These are phyloP conservation scores for Exophiala bonariae DNA, from an alignment of 2,329 filamentous ascomycete genomes.

Conservation along the genomic window DNA sequence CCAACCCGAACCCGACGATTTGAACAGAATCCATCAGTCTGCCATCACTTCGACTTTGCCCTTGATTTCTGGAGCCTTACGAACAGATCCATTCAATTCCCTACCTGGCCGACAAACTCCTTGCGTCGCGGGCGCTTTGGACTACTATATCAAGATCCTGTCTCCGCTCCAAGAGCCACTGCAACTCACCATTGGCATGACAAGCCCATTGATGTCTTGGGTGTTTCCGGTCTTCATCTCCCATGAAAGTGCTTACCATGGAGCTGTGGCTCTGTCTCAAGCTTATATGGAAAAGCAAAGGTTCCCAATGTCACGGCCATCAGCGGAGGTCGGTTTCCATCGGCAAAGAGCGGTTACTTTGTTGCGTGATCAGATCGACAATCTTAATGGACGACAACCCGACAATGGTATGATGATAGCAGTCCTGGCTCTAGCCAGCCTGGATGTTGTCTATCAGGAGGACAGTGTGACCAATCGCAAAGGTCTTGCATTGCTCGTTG, in stretches of 20 bases:
- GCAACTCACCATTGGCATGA: constrained; percentile 10
- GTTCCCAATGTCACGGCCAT: constrained; percentile 5
- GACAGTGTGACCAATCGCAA: constrained; percentile 15
- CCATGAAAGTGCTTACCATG: constrained; percentile 15
- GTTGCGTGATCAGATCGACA: constrained; percentile 6
- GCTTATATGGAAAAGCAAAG: constrained; percentile 14
- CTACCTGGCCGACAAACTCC: constrained; percentile 14
- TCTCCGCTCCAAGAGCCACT: constrained; percentile 14
- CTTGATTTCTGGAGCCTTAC: constrained; percentile 7
- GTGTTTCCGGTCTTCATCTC: constrained; percentile 12
- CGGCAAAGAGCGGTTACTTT: constrained; percentile 9
- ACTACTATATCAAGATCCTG: constrained; percentile 13
- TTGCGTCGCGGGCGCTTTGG: constrained; percentile 12
- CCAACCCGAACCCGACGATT: neutral
- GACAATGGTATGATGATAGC: constrained; percentile 15
- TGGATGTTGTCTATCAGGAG: constrained; percentile 13
- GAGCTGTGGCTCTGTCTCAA: constrained; percentile 15
- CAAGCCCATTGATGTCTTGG: constrained; percentile 16
- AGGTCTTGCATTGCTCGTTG: constrained; percentile 17
- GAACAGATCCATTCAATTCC: constrained; percentile 13
- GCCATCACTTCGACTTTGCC: constrained; percentile 3
- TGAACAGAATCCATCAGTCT: neutral
- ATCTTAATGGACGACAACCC: constrained; percentile 7
- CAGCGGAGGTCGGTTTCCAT: constrained; percentile 15
- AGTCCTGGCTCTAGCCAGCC: constrained; percentile 13